Evolutionary conservation across 2,329 filamentous ascomycete genomes (phyloP).

Genomic region (Endoconidiophora polonica): DNA sequence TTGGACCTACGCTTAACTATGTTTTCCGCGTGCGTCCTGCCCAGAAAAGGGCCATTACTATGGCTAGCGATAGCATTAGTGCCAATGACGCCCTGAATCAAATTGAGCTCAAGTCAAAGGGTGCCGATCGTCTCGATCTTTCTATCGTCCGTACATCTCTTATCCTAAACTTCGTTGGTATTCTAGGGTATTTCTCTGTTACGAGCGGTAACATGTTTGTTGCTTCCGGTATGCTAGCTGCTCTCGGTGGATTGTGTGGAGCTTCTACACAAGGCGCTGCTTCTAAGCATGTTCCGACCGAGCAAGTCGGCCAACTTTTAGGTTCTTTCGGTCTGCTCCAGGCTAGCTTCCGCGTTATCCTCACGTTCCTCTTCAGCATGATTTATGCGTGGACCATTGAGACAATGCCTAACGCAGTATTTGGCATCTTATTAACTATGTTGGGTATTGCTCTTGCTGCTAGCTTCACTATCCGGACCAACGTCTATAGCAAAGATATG

Average conservation of each 20-base stretch:
- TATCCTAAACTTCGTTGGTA: slow-evolving; percentile 59
- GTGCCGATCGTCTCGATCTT: slow-evolving; percentile 65
- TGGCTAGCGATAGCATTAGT: background rate
- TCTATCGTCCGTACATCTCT: slow-evolving; percentile 59
- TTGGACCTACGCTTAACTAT: slow-evolving; percentile 65
- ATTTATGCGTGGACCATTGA: slow-evolving; percentile 72
- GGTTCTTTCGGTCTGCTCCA: slow-evolving; percentile 79
- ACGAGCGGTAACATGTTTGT: slow-evolving; percentile 49
- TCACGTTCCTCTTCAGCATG: slow-evolving; percentile 69
- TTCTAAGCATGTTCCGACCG: slow-evolving; percentile 78
- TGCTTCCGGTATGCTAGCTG: slow-evolving; percentile 52
- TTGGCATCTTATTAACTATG: slow-evolving; percentile 22
- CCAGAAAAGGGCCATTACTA: slow-evolving; percentile 22
- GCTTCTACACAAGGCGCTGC: slow-evolving; percentile 71
- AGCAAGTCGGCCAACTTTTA: slow-evolving; percentile 70
- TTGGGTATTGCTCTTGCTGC: slow-evolving; percentile 2
- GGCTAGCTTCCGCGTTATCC: slow-evolving; percentile 60
- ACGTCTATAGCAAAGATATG: slow-evolving; percentile 11
- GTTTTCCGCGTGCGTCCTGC: slow-evolving; percentile 44
- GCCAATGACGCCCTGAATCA: slow-evolving; percentile 6
- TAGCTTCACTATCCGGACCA: slow-evolving; percentile 7
- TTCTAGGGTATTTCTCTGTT: slow-evolving; percentile 55
- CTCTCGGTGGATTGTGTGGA: slow-evolving; percentile 68
- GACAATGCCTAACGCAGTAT: slow-evolving; percentile 64
- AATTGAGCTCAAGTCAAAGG: slow-evolving; percentile 30